Percentiles rank a stretch among this genome's conserved stretches.
Conservation (phyloP, 1,284 basidiomycete species). For the Baeospora myosura region DNA sequence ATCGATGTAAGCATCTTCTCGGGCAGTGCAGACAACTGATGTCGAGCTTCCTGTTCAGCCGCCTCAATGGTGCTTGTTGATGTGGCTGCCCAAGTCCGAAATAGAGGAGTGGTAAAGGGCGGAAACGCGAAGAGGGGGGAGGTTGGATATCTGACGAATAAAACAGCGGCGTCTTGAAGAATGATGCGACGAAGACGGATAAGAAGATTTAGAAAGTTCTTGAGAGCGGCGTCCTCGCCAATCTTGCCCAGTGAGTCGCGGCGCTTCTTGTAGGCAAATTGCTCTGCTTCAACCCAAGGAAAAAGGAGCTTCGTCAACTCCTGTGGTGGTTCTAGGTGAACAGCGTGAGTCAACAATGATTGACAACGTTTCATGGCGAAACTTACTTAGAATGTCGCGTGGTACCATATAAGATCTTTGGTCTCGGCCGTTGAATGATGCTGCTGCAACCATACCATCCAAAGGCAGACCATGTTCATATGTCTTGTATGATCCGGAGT, state of each 20-base stretch:
- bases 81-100: constrained; percentile 13
- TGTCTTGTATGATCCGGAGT: constrained; percentile 12
- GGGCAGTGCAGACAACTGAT: no score
- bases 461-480: constrained; percentile 24
- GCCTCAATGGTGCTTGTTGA: not conserved
- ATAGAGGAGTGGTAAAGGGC: constrained; percentile 18
- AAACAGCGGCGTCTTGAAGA: constrained; percentile 20
- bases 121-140: constrained; percentile 12
- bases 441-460: constrained; percentile 22
- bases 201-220: constrained; percentile 16
- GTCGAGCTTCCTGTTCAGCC: not conserved
- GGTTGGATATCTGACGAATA: constrained; percentile 15
- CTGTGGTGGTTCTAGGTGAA: constrained; percentile 15
- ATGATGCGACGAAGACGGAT: constrained; percentile 14
- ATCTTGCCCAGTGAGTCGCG: constrained; percentile 1
- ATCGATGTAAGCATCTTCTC: no score
- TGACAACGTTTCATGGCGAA: not conserved
- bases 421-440: constrained; percentile 21
- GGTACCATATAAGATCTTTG: constrained; percentile 22
- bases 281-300: constrained; percentile 20
- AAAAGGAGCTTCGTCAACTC: constrained; percentile 15
- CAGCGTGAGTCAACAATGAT: not conserved
- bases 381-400: constrained; percentile 19
- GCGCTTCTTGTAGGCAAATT: constrained; percentile 6
- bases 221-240: constrained; percentile 15